Evolutionary conservation across 768 basidiomycete species (phyloP).

Genomic region (Paxillus involutus): DNA sequence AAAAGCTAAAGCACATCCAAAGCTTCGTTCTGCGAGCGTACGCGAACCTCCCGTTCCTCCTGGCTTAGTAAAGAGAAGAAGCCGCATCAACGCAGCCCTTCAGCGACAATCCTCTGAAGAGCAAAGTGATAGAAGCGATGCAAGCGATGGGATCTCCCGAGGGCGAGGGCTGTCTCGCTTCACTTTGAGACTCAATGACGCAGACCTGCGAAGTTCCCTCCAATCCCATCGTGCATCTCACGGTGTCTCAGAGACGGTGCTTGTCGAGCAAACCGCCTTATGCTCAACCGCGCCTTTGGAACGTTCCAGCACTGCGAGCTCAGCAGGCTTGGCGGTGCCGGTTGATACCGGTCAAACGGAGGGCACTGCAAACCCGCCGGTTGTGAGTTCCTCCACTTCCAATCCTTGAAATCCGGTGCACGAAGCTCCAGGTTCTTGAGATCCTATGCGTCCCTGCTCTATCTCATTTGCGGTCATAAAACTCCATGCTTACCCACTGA

Average conservation of each 20-base stretch:
- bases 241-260: not conserved
- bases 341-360: slow-evolving; percentile 4
- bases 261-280: slow-evolving; percentile 9
- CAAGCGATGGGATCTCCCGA: slow-evolving; percentile 15
- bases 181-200: not conserved
- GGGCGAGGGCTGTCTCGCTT: slow-evolving; percentile 10
- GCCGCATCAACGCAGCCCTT: slow-evolving; percentile 19
- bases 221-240: not conserved
- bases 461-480: slow-evolving; percentile 9
- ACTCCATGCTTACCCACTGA: slow-evolving; percentile 20
- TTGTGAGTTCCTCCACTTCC: slow-evolving; percentile 27
- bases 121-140: slow-evolving; percentile 28
- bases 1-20: slow-evolving; percentile 28
- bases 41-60: slow-evolving; percentile 34
- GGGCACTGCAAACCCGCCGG: slow-evolving; percentile 13
- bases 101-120: slow-evolving; percentile 29
- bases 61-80: slow-evolving; percentile 27
- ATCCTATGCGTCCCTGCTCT: slow-evolving; percentile 8
- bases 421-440: slow-evolving; percentile 7
- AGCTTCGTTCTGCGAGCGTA: slow-evolving; percentile 23
- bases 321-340: not conserved
- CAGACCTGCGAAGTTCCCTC: not conserved
- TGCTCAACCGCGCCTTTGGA: slow-evolving; percentile 8
- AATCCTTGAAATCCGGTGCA: slow-evolving; percentile 9
- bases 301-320: not conserved